These are phyloP conservation scores for Parsonsia alboflavescens DNA, from an alignment of 257 asterid genomes.

Conservation along the genomic window DNA sequence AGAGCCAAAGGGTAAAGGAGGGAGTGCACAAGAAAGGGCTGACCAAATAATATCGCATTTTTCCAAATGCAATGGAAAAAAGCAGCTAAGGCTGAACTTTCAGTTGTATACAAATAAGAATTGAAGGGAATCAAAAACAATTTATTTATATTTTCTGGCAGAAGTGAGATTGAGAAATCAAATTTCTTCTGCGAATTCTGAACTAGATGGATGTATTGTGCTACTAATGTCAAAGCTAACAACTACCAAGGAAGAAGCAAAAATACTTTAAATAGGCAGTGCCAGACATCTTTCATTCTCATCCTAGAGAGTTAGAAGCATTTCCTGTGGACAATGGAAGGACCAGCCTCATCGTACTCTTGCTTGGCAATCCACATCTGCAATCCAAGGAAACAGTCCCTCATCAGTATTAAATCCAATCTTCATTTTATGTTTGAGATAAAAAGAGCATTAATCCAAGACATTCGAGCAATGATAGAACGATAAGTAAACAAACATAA, in stretches of 20 bases:
- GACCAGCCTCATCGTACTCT: slow-evolving; percentile 17
- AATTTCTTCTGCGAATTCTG: background rate
- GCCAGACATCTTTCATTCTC: background rate
- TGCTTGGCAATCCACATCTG: slow-evolving; percentile 23
- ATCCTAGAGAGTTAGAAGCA: slow-evolving; percentile 11
- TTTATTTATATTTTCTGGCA: background rate
- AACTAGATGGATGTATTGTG: background rate
- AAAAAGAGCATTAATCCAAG: background rate
- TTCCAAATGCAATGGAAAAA: too few species aligned
- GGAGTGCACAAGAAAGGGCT: too few species aligned
- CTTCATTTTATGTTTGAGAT: background rate
- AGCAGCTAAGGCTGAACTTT: too few species aligned
- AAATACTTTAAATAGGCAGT: background rate
- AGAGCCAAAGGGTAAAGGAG: too few species aligned
- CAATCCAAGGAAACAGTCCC: slow-evolving; percentile 2
- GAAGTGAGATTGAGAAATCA: background rate
- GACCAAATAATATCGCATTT: too few species aligned
- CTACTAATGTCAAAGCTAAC: background rate
- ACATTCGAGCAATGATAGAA: background rate
- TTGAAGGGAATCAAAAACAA: slow-evolving; percentile 4
- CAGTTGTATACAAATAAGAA: background rate
- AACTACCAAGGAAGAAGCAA: slow-evolving; percentile 7
- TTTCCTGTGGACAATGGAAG: slow-evolving; percentile 23
- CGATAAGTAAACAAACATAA: background rate
- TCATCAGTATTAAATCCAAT: background rate